A percentile compares a stretch with the other conserved stretches of the same genome.
Conservation (phyloP, 352 stramenopile species). For the Phytopythium mirpurense region DNA sequence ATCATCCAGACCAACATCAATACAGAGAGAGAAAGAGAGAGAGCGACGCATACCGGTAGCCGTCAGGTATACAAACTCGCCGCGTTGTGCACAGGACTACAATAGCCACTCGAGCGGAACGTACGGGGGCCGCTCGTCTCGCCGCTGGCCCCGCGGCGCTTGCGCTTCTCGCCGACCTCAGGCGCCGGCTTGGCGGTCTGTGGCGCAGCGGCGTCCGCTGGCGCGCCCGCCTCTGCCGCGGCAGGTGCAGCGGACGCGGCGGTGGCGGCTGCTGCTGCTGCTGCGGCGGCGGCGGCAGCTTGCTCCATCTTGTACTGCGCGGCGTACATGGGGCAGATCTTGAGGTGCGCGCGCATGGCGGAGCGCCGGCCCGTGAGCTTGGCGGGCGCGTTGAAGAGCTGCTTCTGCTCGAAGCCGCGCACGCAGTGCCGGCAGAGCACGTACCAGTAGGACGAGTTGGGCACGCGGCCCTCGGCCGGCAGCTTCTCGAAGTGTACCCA, state of each 20-base stretch:
- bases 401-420: constrained; percentile 53
- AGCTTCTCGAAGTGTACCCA: constrained; percentile 80
- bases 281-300: constrained; percentile 13
- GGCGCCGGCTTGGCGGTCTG: constrained; percentile 5
- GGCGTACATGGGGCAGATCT: constrained; percentile 61
- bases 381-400: constrained; percentile 46
- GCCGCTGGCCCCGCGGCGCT: constrained; percentile 29
- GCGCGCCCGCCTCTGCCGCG: not conserved
- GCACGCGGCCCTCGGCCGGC: constrained; percentile 51
- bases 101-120: too few relatives aligned
- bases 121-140: constrained; percentile 30
- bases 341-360: constrained; percentile 74
- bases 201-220: not conserved
- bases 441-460: constrained; percentile 82
- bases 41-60: too few relatives aligned
- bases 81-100: too few relatives aligned
- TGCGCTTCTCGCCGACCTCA: constrained; percentile 39
- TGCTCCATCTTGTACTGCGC: constrained; percentile 64
- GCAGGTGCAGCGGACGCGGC: not conserved
- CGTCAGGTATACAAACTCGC: too few relatives aligned
- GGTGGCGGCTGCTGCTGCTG: constrained; percentile 9
- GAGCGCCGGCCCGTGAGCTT: constrained; percentile 67
- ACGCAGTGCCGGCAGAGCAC: constrained; percentile 73
- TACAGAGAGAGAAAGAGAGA: constrained; percentile 1
- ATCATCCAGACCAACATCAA: constrained; percentile 6